Base-by-base conservation (phyloP, 164 flowering plant genomes). In the Buxus sempervirens region DNA sequence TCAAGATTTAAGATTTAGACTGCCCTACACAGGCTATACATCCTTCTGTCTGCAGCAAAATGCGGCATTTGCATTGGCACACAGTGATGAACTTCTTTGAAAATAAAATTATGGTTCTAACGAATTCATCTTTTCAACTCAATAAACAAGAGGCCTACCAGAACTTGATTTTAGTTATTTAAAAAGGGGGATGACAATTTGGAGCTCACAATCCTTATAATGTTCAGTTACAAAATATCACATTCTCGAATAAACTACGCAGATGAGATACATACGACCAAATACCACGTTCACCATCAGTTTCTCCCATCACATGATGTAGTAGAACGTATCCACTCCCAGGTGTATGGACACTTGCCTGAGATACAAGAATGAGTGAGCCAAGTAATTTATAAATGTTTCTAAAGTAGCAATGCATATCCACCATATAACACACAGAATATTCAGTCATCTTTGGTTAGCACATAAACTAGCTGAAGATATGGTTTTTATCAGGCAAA, bases 271-370 rank as follows among this genome's bases (percentile, higher is more conserved):
- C 96, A 48, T 86, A 91, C 96, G 97, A 90, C 98, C 97, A 96
- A 77, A 96, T 80, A 60, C 96, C 96, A 60, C 89, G 96, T 15
- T 87, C 89, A 15, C 96, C 97, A 73, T 92, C 93, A 54, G 99
- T 89, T 84, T 90, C 96, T 74, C 99, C 99, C 98, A 96, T 96
- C 64, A 92, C 88, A 74, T 96, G 99, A 82, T 96, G 99, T 36
- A 96, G 88, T 77, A 96, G 76, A 72, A 96, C 97, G 79, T 96
- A 96, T 70, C 98, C 99, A 83, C 97, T 92, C 58, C 99, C 96
- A 64, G 97, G 91, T 67, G 97, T 86, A 72, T 81, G 82, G 38
- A 82, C 87, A 73, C 90, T 92, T 57, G 78, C 90, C 96, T 91
- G 61, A 41, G 59, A 21, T 15, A 64, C n/a, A 75, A 59, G 26